phyloP scores from a whole-genome alignment of 495 filamentous ascomycete species.

The Penicillium mononematosum region DNA sequence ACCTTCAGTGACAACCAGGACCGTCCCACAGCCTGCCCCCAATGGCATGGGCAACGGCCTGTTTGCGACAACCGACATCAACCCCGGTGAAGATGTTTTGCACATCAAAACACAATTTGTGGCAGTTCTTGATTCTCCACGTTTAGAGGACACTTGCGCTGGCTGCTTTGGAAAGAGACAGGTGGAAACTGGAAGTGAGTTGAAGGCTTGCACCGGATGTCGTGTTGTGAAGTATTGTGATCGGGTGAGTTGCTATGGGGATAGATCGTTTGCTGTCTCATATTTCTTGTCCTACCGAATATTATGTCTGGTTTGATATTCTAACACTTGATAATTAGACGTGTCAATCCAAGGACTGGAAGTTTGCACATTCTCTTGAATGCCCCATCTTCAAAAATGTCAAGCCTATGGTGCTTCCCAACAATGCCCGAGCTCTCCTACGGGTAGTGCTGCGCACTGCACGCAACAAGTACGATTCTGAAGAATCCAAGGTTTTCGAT shows the following conservation, averaged over 20 bases:
- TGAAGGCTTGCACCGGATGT: slow-evolving; percentile 63
- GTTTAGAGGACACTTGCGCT: slow-evolving; percentile 45
- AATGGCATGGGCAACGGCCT: slow-evolving; percentile 43
- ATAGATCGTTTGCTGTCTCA: background rate
- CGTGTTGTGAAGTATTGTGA: slow-evolving; percentile 63
- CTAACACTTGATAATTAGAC: slow-evolving; percentile 37
- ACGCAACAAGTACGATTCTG: slow-evolving; percentile 31
- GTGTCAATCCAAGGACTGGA: slow-evolving; percentile 65
- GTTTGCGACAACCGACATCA: slow-evolving; percentile 39
- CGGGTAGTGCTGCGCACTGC: slow-evolving; percentile 49
- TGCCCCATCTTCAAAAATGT: slow-evolving; percentile 53
- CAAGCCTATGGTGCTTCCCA: slow-evolving; percentile 52
- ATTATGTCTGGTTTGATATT: background rate
- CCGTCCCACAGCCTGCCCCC: slow-evolving; percentile 27
- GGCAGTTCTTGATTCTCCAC: slow-evolving; percentile 42
- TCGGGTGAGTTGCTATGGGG: slow-evolving; percentile 45
- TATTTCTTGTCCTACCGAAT: slow-evolving; percentile 9
- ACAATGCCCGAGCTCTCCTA: slow-evolving; percentile 54
- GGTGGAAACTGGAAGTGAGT: slow-evolving; percentile 22
- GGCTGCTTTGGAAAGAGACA: slow-evolving; percentile 42
- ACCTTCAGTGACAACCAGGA: slow-evolving; percentile 30
- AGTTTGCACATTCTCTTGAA: slow-evolving; percentile 57
- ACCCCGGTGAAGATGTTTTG: slow-evolving; percentile 40
- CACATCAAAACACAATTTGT: slow-evolving; percentile 40
- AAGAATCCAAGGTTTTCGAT: slow-evolving; percentile 43